Conservation (phyloP, 306 rosid species). For the Astragalus glycyphyllos region DNA sequence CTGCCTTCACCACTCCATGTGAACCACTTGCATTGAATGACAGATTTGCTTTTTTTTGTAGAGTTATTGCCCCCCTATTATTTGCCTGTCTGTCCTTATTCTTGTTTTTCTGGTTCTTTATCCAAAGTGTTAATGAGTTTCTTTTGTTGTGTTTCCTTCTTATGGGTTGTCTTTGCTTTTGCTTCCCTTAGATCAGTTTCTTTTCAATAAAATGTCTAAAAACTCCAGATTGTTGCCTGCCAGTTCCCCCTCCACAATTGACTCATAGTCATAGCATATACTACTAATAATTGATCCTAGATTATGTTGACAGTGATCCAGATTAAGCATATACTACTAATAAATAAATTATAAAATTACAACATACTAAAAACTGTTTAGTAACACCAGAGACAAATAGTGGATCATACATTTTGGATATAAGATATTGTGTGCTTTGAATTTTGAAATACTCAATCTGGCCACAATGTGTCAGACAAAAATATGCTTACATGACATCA, state of each 20-base stretch:
- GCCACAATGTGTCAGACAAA: conserved; percentile 37
- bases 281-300: conserved; percentile 8
- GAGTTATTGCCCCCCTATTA: background rate
- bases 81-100: background rate
- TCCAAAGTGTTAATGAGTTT: no score
- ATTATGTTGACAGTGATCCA: background rate
- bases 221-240: background rate
- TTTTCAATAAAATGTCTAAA: background rate
- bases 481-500: conserved; percentile 97
- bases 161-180: no score
- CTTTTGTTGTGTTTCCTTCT: background rate
- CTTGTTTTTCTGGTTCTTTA: no score
- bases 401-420: background rate
- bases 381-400: conserved; percentile 13
- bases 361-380: conserved; percentile 19
- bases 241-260: background rate
- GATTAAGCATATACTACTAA: conserved; percentile 3
- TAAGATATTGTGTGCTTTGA: background rate
- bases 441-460: conserved; percentile 29
- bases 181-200: background rate
- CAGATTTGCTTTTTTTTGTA: background rate
- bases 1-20: background rate
- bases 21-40: background rate
- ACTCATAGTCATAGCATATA: background rate
- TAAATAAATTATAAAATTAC: background rate